Evolutionary conservation across 306 rosid genomes (phyloP), one percentile per base, ranked within the genome.

Genomic region (Gastrolobium villosum): DNA sequence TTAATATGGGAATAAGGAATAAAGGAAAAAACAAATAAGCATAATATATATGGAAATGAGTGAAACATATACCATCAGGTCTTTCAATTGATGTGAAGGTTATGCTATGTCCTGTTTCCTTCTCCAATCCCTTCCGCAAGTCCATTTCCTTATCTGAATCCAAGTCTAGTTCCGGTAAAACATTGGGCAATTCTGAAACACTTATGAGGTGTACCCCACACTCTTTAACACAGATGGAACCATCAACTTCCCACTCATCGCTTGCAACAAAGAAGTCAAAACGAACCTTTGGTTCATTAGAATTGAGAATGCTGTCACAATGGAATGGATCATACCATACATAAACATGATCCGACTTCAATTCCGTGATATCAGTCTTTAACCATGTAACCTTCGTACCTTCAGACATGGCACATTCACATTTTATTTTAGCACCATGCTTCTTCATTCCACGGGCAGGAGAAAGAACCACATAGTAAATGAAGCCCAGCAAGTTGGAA

Each of bases 251-350:
- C 28, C 43, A 13, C 0, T 0, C 7, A 3, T 62, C 46, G 2
- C 5, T 36, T 35, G 1, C 7, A 62, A 62, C 46, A 14, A 10
- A 20, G 26, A 20, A 20, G 26, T 20, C 26, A 20, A 20, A 20
- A 20, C 26, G 26, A 20, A 20, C 26, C 2, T 14, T 1, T 5
- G 2, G 31, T 6, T 3, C 3, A 37, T 36, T 0, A 20, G n/a
- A 10, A 9, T 7, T 57, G 15, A 10, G 65, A 43, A 65, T 65
- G 36, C 13, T 20, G 20, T 64, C 72, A 28, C 72, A 76, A 15
- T 9, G 70, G 10, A 50, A 44, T 14, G 73, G 64, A 76, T 76
- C 80, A 13, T 52, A 76, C 80, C 80, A 76, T 20, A 26, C 31
- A 41, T 40, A 48, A 60, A 74, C 70, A 74, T 74, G 56, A 45